A percentile compares a stretch with the other conserved stretches of the same genome.
Conservation (phyloP, 2,329 filamentous ascomycete species). For the Penicillium fuscoglaucum region DNA sequence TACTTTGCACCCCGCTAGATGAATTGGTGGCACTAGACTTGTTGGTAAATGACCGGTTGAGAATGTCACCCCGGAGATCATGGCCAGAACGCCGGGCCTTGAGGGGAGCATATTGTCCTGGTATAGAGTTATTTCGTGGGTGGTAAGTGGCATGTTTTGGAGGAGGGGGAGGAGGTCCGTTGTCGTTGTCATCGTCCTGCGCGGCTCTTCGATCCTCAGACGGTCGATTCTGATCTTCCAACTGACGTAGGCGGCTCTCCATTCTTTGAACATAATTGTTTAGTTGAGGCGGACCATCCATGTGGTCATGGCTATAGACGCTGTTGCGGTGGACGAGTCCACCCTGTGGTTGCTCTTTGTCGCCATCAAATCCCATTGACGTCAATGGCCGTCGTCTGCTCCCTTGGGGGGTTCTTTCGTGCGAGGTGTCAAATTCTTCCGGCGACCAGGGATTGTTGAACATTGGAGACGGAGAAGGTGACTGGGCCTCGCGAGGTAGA, state of each 20-base stretch:
- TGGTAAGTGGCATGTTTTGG: slow-evolving; percentile 54
- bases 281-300: slow-evolving; percentile 67
- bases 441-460: slow-evolving; percentile 76
- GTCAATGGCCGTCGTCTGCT: slow-evolving; percentile 63
- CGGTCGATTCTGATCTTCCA: slow-evolving; percentile 57
- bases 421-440: slow-evolving; percentile 70
- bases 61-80: slow-evolving; percentile 68
- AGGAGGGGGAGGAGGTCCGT: slow-evolving; percentile 62
- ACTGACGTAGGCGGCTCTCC: slow-evolving; percentile 75
- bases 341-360: slow-evolving; percentile 55
- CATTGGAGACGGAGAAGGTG: slow-evolving; percentile 54
- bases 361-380: slow-evolving; percentile 66
- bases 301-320: slow-evolving; percentile 36
- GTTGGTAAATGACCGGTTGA: slow-evolving; percentile 80
- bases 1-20: slow-evolving; percentile 70
- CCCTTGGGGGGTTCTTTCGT: slow-evolving; percentile 35
- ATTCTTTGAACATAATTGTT: slow-evolving; percentile 88
- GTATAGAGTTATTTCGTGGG: slow-evolving; percentile 45
- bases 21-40: slow-evolving; percentile 83
- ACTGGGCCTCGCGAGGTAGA: slow-evolving; percentile 54
- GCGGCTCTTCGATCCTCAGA: slow-evolving; percentile 54
- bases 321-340: slow-evolving; percentile 54
- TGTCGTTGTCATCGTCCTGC: slow-evolving; percentile 49
- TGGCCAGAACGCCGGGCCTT: slow-evolving; percentile 59
- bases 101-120: slow-evolving; percentile 39